Base-by-base conservation (phyloP, 2,329 filamentous ascomycete species). In the Fusarium odoratissimum region DNA sequence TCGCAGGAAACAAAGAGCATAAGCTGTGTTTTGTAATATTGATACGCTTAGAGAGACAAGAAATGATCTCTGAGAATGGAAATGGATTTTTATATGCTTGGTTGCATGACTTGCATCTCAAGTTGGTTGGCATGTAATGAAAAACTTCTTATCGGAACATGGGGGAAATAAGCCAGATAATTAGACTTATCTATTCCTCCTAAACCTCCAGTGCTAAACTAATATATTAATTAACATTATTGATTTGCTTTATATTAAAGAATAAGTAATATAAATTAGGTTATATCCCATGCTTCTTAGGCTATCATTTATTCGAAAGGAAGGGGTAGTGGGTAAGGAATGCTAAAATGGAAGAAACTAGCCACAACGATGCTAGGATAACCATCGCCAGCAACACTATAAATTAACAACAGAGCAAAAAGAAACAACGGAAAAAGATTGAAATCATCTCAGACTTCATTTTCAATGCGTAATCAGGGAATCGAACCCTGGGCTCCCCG, bases 401-500 rank as follows among this genome's bases (percentile, higher is more conserved):
- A 42, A 16, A 44, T 25, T 6, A 17, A 11, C 9, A 6, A 25
- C 9, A 25, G 23, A 42, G 6, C 16, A 25, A 44, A 44, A 25
- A 25, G 23, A 42, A 42, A 10, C 8, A 44, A 6, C 1, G 3
- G 9, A 5, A 42, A 42, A 42, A 23, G n/a, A 42, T 8, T 23
- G 8, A 10, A 21, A 12, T 4, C 13, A 4, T 4, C 8, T 23
- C 12, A 42, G 14, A 16, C 5, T n/a, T 28, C 5, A 19, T 10
- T 28, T 3, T 45, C 46, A 33, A 33, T 49, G 46, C 46, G 46
- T 49, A 49, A 49, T 49, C 46, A 23, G 46, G 46, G 30, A 49
- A 49, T 49, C 46, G 46, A 51, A 51, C 30, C 46, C 46, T 25
- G 31, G 48, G 48, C 48, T 51, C 48, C 31, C 48, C 48, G 48